Evolutionary conservation across 208 protist species (phyloP), one percentile per base, ranked within the genome.

Genomic region (Wallacemonas sp.): DNA sequence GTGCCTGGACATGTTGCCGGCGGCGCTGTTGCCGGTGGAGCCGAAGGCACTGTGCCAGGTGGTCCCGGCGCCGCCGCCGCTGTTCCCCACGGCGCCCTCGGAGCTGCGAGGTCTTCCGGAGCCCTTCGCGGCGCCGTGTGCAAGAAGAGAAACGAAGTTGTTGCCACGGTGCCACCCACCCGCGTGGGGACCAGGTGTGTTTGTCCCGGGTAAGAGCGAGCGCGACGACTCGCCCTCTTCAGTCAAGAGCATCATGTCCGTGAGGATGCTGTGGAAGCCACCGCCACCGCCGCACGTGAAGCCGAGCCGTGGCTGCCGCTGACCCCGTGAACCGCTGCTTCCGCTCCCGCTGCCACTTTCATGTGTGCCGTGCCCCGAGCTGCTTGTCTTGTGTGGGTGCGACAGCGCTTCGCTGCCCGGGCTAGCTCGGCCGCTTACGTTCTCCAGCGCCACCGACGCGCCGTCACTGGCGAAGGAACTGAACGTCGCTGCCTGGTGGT

Each of bases 201-300:
- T n/a, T 27, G 50, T 15, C 5, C 10, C 29, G 9, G 50, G 50
- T 3, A 32, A 57, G 29, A 57, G 38, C 30, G 50, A 57, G 12
- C 4, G 5, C 12, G 50, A 57, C 5, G 29, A 6, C 13, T 34
- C 24, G 17, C 9, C 26, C 15, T 57, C 50, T 15, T 57, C 50
- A 0, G n/a, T 26, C 17, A 12, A 6, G 5, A 19, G 30, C 12
- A 57, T 9, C 3, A 37, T 37, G 15, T 57, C 29, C 30, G 15
- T 37, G 29, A 57, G 30, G 3, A 57, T n/a, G 24, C 50, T 57
- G 50, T 38, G 32, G 50, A 57, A 57, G 50, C 50, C 50, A 17
- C 13, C 0, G 26, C 50, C 50, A n/a, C 15, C 19, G 24, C 27
- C 46, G 19, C n/a, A n/a, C n/a, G n/a, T n/a, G n/a, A n/a, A n/a